Evolutionary conservation across 208 protist species (phyloP), one percentile per base, ranked within the genome.

Genomic region (Strigomonas culicis): DNA sequence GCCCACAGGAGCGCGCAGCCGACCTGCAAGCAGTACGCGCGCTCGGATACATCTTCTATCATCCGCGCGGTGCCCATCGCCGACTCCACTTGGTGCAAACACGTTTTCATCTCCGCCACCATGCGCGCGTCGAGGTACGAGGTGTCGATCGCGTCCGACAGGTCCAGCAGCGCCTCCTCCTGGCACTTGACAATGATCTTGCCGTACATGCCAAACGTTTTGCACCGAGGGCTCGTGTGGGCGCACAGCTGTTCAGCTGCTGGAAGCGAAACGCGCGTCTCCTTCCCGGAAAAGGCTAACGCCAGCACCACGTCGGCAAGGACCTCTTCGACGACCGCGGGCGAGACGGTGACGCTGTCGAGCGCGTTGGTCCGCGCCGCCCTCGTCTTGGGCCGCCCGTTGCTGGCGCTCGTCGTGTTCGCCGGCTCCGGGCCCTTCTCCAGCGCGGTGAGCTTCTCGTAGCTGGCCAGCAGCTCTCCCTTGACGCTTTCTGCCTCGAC

Each of bases 1-100:
- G 87, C 83, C 90, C 90, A 96, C 50, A 93, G 63, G 19, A 96
- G 64, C 39, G 74, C 63, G 41, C 75, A 89, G 8, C 84, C 86
- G 25, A 83, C 58, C 47, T 81, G 75, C 52, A 86, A 36, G 4
- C 78, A 70, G 63, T 93, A 87, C 24, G 70, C 63, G 22, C 84
- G 73, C 46, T 96, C 90, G 19, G 82, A 83, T 17, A 66, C 59
- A 72, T 92, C 80, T 15, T 73, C 56, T 39, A 93, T 89, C 53
- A 83, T 80, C 31, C 74, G 79, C 11, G 79, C 75, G 50, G 59
- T 79, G 25, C 87, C 81, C 52, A 96, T 74, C 10, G 81, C 72
- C n/a, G 62, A 36, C 41, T 91, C 79, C 0, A 93, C 65, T 8
- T 76, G 63, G 27, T 72, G 66, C 17, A 84, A 74, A 24, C 73